Evolutionary conservation across 352 stramenopile species (phyloP).

Genomic region (Phytophthora sansomeana): DNA sequence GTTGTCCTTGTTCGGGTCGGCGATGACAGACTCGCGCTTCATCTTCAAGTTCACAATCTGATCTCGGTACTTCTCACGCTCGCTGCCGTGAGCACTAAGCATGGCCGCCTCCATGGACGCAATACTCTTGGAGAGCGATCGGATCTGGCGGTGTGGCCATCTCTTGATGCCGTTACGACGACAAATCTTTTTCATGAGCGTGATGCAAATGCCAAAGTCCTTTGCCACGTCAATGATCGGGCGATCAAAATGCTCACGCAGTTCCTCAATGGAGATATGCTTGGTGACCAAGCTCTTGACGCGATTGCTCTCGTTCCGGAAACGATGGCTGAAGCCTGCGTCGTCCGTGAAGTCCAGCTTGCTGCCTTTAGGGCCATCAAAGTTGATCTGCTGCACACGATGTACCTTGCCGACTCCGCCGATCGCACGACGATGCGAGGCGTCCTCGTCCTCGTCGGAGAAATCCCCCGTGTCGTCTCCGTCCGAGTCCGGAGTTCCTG

Average conservation of each 20-base stretch:
- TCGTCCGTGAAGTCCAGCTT: slow-evolving; percentile 83
- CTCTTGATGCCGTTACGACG: slow-evolving; percentile 78
- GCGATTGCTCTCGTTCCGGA: slow-evolving; percentile 87
- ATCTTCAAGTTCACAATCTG: slow-evolving; percentile 85
- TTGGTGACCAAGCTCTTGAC: slow-evolving; percentile 90
- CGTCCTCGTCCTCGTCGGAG: slow-evolving; percentile 52
- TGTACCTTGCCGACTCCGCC: slow-evolving; percentile 45
- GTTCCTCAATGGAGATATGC: slow-evolving; percentile 89
- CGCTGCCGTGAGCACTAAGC: slow-evolving; percentile 79
- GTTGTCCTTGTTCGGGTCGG: slow-evolving; percentile 87
- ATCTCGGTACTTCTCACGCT: slow-evolving; percentile 87
- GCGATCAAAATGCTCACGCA: slow-evolving; percentile 86
- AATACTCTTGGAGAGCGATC: slow-evolving; percentile 89
- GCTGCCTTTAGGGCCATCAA: slow-evolving; percentile 71
- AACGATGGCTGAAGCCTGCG: slow-evolving; percentile 75
- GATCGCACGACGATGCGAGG: slow-evolving; percentile 24
- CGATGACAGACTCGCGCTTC: slow-evolving; percentile 89
- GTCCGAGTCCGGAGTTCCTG: slow-evolving; percentile 39
- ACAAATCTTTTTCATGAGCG: slow-evolving; percentile 91
- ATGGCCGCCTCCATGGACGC: slow-evolving; percentile 89
- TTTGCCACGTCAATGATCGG: slow-evolving; percentile 91
- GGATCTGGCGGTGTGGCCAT: slow-evolving; percentile 85
- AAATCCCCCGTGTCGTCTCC: slow-evolving; percentile 63
- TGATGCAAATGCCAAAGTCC: slow-evolving; percentile 92
- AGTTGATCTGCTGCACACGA: slow-evolving; percentile 77